Evolutionary conservation across 306 rosid species (phyloP).

Genomic region (Abrus precatorius): DNA sequence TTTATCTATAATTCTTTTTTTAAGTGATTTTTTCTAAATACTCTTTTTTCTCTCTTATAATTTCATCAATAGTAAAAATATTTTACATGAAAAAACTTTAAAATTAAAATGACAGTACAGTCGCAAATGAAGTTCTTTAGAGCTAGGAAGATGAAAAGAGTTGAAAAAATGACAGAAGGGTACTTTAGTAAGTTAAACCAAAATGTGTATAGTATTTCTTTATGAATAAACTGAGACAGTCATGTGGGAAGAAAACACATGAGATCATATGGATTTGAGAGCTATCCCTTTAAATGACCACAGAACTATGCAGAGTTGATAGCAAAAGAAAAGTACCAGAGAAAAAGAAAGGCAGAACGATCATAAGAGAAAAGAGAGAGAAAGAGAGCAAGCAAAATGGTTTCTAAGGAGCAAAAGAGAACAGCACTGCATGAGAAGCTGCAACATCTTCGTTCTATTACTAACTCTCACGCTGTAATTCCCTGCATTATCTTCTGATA

Average conservation of each 20-base stretch:
- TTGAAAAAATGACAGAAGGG: constrained; percentile 56
- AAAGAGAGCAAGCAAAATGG: constrained; percentile 59
- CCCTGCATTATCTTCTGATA: constrained; percentile 47
- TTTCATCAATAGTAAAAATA: too few species aligned
- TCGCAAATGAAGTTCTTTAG: too few species aligned
- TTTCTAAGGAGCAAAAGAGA: constrained; percentile 91
- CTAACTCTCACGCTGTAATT: constrained; percentile 96
- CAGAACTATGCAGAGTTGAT: constrained; percentile 52
- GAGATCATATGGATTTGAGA: constrained; percentile 78
- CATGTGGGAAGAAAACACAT: constrained; percentile 77
- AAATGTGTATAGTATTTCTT: constrained; percentile 42
- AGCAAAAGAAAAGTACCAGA: constrained; percentile 36
- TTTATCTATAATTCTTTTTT: too few species aligned
- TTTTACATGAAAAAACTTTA: too few species aligned
- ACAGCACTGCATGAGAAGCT: constrained; percentile 92
- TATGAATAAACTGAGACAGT: constrained; percentile 61
- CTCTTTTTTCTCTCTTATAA: too few species aligned
- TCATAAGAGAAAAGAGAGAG: constrained; percentile 20
- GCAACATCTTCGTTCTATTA: constrained; percentile 95
- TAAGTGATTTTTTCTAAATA: too few species aligned
- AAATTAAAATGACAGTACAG: too few species aligned
- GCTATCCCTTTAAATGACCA: constrained; percentile 66
- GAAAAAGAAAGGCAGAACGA: constrained; percentile 29
- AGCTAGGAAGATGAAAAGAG: background rate
- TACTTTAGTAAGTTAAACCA: constrained; percentile 54